phyloP scores from a whole-genome alignment of 805 yeast genomes.

The Saccharomyces kudriavzevii region DNA sequence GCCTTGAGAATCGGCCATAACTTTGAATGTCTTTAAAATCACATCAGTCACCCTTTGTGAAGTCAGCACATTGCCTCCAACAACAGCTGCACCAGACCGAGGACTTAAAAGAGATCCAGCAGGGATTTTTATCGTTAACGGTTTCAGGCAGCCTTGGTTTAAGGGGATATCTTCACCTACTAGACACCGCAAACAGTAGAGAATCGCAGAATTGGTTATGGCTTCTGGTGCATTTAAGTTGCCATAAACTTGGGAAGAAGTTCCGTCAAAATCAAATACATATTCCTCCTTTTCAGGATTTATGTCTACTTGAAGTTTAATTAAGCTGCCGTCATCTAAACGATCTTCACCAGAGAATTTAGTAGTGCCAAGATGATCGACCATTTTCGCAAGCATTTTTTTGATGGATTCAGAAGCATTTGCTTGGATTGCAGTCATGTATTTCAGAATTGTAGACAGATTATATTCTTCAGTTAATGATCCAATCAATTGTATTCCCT shows the following conservation, averaged over 20 bases:
- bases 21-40: constrained; percentile 73
- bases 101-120: constrained; percentile 63
- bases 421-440: constrained; percentile 75
- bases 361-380: constrained; percentile 34
- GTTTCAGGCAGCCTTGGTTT: constrained; percentile 85
- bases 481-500: constrained; percentile 64
- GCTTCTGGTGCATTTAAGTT: constrained; percentile 91
- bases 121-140: constrained; percentile 62
- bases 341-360: constrained; percentile 48
- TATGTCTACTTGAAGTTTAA: constrained; percentile 46
- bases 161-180: constrained; percentile 84
- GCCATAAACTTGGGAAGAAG: constrained; percentile 81
- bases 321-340: constrained; percentile 77
- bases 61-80: constrained; percentile 91
- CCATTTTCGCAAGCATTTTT: constrained; percentile 39
- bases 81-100: constrained; percentile 80
- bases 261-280: constrained; percentile 74
- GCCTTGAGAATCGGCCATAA: constrained; percentile 94
- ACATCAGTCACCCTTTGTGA: constrained; percentile 91
- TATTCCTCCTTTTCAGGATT: constrained; percentile 49
- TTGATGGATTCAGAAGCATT: constrained; percentile 73
- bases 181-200: constrained; percentile 78
- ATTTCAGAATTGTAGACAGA: constrained; percentile 49
- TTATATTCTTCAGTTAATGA: constrained; percentile 57
- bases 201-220: constrained; percentile 78